Conservation (phyloP, 768 basidiomycete species). For the Galerina sulciceps region DNA sequence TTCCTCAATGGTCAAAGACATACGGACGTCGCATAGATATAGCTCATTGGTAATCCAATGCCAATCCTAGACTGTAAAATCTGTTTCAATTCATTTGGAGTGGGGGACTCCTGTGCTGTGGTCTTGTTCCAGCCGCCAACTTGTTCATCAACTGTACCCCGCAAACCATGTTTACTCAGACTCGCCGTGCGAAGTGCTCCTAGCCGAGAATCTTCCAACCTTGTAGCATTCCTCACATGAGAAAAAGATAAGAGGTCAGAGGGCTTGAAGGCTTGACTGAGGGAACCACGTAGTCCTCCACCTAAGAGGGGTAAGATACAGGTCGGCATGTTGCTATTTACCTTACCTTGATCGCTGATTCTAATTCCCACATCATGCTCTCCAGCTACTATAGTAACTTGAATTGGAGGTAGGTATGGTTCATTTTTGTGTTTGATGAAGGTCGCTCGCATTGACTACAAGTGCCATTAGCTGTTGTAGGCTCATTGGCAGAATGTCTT, state of each 20-base stretch:
- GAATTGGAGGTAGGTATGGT: slow-evolving; percentile 60
- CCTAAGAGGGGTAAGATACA: slow-evolving; percentile 45
- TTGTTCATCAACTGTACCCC: slow-evolving; percentile 83
- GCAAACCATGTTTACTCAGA: slow-evolving; percentile 63
- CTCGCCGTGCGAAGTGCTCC: slow-evolving; percentile 70
- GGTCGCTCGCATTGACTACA: slow-evolving; percentile 76
- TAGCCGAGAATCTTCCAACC: slow-evolving; percentile 68
- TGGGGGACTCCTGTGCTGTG: slow-evolving; percentile 33
- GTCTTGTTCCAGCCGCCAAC: slow-evolving; percentile 47
- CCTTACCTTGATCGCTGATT: slow-evolving; percentile 86
- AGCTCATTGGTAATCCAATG: slow-evolving; percentile 87
- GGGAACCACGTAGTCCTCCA: slow-evolving; percentile 64
- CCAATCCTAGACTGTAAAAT: slow-evolving; percentile 68
- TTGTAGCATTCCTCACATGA: slow-evolving; percentile 75
- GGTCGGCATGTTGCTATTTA: neutral
- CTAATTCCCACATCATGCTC: slow-evolving; percentile 77
- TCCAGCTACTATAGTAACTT: slow-evolving; percentile 76
- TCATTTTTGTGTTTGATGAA: slow-evolving; percentile 49
- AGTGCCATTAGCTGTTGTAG: neutral
- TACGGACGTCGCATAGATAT: slow-evolving; percentile 77
- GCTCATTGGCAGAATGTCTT: neutral
- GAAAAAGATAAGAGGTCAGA: slow-evolving; percentile 91
- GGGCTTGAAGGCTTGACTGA: slow-evolving; percentile 56
- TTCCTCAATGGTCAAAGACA: neutral
- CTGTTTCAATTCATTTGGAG: slow-evolving; percentile 48